Percentiles rank a stretch among this genome's conserved stretches.
Conservation (phyloP, 2,329 filamentous ascomycete species). For the Calonectria hawksworthii region DNA sequence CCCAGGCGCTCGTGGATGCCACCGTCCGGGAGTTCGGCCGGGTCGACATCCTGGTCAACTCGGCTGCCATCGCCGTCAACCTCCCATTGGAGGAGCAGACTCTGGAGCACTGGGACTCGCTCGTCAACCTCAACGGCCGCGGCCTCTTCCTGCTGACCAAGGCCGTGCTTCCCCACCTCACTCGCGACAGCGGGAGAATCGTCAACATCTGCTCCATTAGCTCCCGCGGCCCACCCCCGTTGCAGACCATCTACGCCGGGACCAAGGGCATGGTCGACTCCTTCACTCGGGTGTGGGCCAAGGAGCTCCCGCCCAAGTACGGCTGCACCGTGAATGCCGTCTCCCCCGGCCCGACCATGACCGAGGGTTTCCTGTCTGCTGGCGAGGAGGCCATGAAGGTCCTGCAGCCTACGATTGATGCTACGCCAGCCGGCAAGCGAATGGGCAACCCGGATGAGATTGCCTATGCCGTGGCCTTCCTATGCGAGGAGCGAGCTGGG, state of each 20-base stretch:
- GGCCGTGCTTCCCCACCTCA: constrained; percentile 54
- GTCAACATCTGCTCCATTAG: constrained; percentile 58
- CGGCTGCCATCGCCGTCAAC: constrained; percentile 54
- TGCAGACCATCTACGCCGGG: constrained; percentile 61
- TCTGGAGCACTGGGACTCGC: constrained; percentile 53
- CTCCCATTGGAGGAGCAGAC: constrained; percentile 54
- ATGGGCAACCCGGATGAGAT: constrained; percentile 61
- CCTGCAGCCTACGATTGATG: constrained; percentile 57
- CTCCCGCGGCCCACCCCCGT: constrained; percentile 51
- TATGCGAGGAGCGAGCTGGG: constrained; percentile 59
- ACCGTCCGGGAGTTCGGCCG: constrained; percentile 51
- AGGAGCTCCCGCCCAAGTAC: constrained; percentile 48
- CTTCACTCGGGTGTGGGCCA: constrained; percentile 60
- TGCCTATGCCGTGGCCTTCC: constrained; percentile 60
- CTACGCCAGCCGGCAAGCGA: constrained; percentile 57
- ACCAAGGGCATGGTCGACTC: constrained; percentile 65
- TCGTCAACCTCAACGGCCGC: constrained; percentile 58
- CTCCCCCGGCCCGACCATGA: constrained; percentile 49
- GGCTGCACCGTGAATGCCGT: constrained; percentile 32
- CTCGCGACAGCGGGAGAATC: constrained; percentile 52
- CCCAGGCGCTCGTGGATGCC: constrained; percentile 51
- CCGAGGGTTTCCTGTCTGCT: constrained; percentile 50
- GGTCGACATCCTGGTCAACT: constrained; percentile 57
- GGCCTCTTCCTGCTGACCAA: constrained; percentile 59
- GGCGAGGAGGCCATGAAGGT: constrained; percentile 51